Evolutionary conservation across 805 yeast genomes (phyloP).

Genomic region (Deakozyma indianensis): DNA sequence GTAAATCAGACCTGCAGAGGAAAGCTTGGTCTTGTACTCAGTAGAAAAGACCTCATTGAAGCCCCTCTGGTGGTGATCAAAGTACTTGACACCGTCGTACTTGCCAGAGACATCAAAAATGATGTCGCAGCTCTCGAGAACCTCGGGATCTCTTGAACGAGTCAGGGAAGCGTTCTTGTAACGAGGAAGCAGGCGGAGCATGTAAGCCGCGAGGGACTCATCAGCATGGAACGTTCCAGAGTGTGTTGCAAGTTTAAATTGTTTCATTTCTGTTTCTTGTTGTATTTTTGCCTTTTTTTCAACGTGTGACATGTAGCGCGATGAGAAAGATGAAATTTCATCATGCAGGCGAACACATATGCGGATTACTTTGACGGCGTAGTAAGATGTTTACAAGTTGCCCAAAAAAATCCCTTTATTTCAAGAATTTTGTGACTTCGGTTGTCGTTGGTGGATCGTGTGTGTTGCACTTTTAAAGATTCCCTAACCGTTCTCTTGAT

Average conservation of each 20-base stretch:
- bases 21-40: slow-evolving; percentile 55
- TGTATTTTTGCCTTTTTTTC: slow-evolving; percentile 9
- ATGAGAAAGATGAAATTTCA: slow-evolving; percentile 3
- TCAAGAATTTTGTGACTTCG: too few relatives aligned
- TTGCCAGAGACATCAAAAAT: slow-evolving; percentile 92
- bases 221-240: slow-evolving; percentile 91
- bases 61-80: slow-evolving; percentile 95
- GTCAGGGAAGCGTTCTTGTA: slow-evolving; percentile 52
- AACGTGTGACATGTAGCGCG: slow-evolving; percentile 1
- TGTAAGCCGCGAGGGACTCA: slow-evolving; percentile 84
- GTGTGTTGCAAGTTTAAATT: slow-evolving; percentile 42
- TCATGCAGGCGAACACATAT: not conserved
- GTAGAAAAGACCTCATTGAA: slow-evolving; percentile 60
- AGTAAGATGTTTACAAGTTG: too few relatives aligned
- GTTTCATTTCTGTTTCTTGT: not conserved
- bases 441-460: too few relatives aligned
- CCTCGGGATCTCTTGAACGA: slow-evolving; percentile 71
- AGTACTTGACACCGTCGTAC: slow-evolving; percentile 72
- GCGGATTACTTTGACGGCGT: too few relatives aligned
- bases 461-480: too few relatives aligned
- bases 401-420: too few relatives aligned
- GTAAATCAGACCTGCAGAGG: slow-evolving; percentile 88
- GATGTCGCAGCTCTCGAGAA: slow-evolving; percentile 78
- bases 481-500: too few relatives aligned
- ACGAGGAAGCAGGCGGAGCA: slow-evolving; percentile 60